Conservation (phyloP, 371 early-diverging fungal genomes). For the Mortierella sp. region DNA sequence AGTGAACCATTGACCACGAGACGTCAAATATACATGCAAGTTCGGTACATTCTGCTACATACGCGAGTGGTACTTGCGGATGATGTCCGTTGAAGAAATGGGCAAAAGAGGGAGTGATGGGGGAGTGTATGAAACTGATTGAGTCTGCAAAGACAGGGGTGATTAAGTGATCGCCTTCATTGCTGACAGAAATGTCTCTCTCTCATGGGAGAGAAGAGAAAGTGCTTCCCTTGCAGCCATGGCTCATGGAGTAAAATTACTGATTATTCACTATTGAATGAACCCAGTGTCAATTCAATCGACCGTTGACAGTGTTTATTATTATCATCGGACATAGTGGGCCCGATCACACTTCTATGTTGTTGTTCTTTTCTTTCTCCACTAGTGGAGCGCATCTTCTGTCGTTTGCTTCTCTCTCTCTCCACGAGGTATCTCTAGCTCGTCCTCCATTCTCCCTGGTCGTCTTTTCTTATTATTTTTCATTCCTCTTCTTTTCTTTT, state of each 20-base stretch:
- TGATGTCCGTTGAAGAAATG: not conserved
- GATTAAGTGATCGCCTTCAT: not conserved
- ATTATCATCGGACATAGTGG: not conserved
- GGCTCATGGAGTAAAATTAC: not conserved
- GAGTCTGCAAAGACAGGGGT: not conserved
- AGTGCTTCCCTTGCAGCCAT: not conserved
- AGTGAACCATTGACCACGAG: not conserved
- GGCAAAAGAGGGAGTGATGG: not conserved
- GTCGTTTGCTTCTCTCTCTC: not conserved
- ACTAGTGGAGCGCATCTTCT: not conserved
- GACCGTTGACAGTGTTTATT: not conserved
- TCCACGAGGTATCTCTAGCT: not conserved
- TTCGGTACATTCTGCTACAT: not conserved
- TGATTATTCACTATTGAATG: not conserved
- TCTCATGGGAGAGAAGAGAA: not conserved
- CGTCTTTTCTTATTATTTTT: not conserved
- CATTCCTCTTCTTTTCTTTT: constrained; percentile 2
- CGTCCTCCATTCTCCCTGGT: not conserved
- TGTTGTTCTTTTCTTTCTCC: constrained; percentile 1
- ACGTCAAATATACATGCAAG: not conserved
- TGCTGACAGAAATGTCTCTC: not conserved
- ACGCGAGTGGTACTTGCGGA: constrained; percentile 6
- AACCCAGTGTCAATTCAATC: not conserved
- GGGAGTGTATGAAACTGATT: not conserved
- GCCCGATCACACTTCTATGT: not conserved